Conservation (phyloP, 140 eudicot genomes). For the Oenanthe javanica region DNA sequence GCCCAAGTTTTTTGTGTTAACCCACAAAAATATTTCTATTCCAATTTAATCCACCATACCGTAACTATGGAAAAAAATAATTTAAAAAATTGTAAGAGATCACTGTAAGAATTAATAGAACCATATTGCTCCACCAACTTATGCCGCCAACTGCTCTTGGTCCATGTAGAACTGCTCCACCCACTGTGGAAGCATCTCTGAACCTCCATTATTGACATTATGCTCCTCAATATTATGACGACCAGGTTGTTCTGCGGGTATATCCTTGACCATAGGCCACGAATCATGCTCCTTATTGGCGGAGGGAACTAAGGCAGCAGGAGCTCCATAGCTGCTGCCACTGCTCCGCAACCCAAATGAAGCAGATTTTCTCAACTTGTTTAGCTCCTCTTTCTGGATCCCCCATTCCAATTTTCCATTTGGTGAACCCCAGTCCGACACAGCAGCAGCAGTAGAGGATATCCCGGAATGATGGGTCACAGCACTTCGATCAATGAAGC, state of each 20-base stretch:
- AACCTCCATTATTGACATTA: slow-evolving; percentile 23
- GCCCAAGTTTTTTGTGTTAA: slow-evolving; percentile 13
- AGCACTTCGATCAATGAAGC: slow-evolving; percentile 60
- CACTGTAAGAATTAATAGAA: slow-evolving; percentile 28
- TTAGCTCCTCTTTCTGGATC: slow-evolving; percentile 62
- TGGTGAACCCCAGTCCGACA: slow-evolving; percentile 74
- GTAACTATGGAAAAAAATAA: slow-evolving; percentile 17
- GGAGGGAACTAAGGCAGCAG: slow-evolving; percentile 11
- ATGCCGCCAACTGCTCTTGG: slow-evolving; percentile 68
- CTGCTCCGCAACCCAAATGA: slow-evolving; percentile 53
- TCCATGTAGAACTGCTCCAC: slow-evolving; percentile 58
- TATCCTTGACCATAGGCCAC: slow-evolving; percentile 20
- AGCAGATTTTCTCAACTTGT: slow-evolving; percentile 66
- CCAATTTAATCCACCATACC: slow-evolving; percentile 21
- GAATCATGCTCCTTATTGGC: slow-evolving; percentile 24
- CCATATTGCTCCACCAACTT: slow-evolving; percentile 11
- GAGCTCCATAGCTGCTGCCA: slow-evolving; percentile 20
- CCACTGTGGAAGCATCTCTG: slow-evolving; percentile 45
- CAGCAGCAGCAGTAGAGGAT: slow-evolving; percentile 25
- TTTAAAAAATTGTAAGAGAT: slow-evolving; percentile 24
- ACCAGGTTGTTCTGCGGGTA: slow-evolving; percentile 15
- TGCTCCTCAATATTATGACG: slow-evolving; percentile 33
- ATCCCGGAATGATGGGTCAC: slow-evolving; percentile 42
- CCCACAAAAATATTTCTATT: slow-evolving; percentile 18
- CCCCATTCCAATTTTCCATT: slow-evolving; percentile 83